Percentiles rank a stretch among this genome's conserved stretches.
These are phyloP conservation scores for Globisporangium orthogonon DNA, from an alignment of 352 stramenopile species.

Conservation along the genomic window DNA sequence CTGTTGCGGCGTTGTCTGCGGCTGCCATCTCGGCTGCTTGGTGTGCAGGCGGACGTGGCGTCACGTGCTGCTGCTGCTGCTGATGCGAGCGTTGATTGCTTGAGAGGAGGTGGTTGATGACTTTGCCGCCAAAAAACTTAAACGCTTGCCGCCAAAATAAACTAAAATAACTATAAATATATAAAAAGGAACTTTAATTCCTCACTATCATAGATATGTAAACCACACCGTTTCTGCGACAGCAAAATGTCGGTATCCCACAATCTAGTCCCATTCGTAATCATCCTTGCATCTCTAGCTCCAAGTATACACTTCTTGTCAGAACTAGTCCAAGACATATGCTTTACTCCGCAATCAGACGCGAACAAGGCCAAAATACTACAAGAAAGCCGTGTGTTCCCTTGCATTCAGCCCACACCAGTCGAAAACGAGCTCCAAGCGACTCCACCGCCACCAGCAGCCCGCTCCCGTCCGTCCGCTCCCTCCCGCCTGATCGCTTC, in stretches of 20 bases:
- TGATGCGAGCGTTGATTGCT: too few relatives aligned
- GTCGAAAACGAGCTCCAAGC: constrained; percentile 1
- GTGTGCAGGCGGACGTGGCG: background rate
- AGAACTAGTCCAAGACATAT: background rate
- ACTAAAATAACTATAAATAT: background rate
- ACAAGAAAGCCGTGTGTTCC: background rate
- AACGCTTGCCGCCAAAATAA: background rate
- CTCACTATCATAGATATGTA: background rate
- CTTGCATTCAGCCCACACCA: background rate
- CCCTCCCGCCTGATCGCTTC: background rate
- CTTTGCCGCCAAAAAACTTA: background rate
- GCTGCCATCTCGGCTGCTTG: background rate
- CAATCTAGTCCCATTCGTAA: background rate
- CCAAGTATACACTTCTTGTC: too few relatives aligned
- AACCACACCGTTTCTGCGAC: background rate
- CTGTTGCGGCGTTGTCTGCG: background rate
- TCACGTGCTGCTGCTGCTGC: too few relatives aligned
- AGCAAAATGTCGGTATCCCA: background rate
- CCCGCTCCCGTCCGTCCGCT: background rate
- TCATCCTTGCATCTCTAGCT: background rate
- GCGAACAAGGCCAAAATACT: background rate
- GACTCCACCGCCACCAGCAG: background rate
- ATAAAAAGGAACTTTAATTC: background rate
- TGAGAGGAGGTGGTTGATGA: background rate
- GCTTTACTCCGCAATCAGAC: background rate